Percentiles rank a stretch among this genome's conserved stretches.
phyloP scores from a whole-genome alignment of 129 eudicot species.

The Centella asiatica region DNA sequence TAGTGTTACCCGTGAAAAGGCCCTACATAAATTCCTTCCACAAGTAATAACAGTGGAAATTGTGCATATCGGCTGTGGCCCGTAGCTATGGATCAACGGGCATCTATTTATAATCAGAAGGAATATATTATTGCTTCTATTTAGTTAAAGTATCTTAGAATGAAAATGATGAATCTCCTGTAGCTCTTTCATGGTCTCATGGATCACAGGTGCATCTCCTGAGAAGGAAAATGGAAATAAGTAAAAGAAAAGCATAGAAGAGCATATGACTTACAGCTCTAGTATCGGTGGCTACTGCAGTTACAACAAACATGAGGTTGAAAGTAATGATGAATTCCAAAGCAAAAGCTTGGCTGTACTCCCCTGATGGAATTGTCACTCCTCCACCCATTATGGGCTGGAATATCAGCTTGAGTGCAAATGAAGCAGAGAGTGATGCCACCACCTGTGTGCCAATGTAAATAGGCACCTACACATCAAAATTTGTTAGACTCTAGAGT shows the following conservation, averaged over 20 bases:
- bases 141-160: constrained; percentile 4
- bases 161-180: not conserved
- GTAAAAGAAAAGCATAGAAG: not conserved
- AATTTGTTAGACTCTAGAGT: not conserved
- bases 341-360: constrained; percentile 69
- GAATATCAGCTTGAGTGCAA: constrained; percentile 56
- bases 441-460: constrained; percentile 68
- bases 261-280: constrained; percentile 70
- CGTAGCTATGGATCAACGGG: no score
- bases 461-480: constrained; percentile 69
- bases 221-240: not conserved
- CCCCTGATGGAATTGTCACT: constrained; percentile 73
- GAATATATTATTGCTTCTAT: not conserved
- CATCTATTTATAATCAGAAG: no score
- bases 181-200: not conserved
- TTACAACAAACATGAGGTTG: constrained; percentile 97
- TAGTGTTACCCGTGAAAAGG: no score
- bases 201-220: not conserved
- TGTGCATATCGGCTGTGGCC: no score
- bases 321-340: constrained; percentile 84
- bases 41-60: no score
- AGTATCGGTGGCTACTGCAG: constrained; percentile 97
- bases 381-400: constrained; percentile 85
- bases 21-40: no score
- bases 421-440: constrained; percentile 84